Percentiles rank a stretch among this genome's conserved stretches.
Conservation (phyloP, 306 rosid species). For the Pterocarpus santalinus region DNA sequence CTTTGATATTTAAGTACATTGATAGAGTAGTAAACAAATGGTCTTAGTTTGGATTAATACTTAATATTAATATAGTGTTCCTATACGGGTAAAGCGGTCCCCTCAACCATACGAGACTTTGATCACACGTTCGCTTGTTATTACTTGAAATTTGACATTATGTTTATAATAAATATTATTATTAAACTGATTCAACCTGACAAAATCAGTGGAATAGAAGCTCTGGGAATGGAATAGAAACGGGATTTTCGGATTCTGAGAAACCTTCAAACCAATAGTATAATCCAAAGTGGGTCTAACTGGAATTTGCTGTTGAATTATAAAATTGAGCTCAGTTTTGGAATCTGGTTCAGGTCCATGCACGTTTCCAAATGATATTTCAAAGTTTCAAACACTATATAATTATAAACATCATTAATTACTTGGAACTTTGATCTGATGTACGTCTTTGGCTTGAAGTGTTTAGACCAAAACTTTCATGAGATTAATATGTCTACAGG, state of each 20-base stretch:
- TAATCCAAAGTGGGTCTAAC: constrained; percentile 39
- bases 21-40: too few species aligned
- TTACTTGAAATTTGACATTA: constrained; percentile 53
- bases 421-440: constrained; percentile 59
- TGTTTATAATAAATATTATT: constrained; percentile 5
- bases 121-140: constrained; percentile 60
- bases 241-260: constrained; percentile 90
- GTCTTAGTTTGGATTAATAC: too few species aligned
- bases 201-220: constrained; percentile 96
- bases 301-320: constrained; percentile 51
- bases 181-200: constrained; percentile 60
- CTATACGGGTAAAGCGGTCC: constrained; percentile 59
- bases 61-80: too few species aligned
- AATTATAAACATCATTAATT: constrained; percentile 36
- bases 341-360: constrained; percentile 71
- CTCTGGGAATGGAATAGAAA: constrained; percentile 99
- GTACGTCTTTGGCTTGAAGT: constrained; percentile 52
- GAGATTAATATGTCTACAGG: constrained; percentile 55
- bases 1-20: too few species aligned
- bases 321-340: constrained; percentile 59
- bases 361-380: constrained; percentile 73
- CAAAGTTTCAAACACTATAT: constrained; percentile 56
- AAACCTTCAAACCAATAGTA: constrained; percentile 55
- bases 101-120: constrained; percentile 47
- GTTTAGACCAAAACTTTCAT: constrained; percentile 53